phyloP scores from a whole-genome alignment of 1,284 basidiomycete species.

The Leucoagaricus sp. region DNA sequence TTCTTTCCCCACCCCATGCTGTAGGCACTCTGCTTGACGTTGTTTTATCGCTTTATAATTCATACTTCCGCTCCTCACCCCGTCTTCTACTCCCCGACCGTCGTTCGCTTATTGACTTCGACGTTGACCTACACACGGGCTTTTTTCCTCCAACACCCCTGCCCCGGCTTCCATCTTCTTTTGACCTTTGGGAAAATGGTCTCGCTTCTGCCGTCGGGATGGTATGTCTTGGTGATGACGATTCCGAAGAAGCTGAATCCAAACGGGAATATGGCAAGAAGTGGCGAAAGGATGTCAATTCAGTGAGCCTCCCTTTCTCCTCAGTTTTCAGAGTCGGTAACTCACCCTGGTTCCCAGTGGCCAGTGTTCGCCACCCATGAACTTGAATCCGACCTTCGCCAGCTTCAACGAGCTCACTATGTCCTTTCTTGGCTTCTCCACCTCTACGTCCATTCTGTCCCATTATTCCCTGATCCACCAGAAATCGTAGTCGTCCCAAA shows the following conservation, averaged over 20 bases:
- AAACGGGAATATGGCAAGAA: constrained; percentile 54
- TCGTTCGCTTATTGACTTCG: constrained; percentile 53
- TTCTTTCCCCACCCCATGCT: constrained; percentile 44
- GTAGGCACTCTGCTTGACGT: constrained; percentile 40
- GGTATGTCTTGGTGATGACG: constrained; percentile 65
- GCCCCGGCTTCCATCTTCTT: constrained; percentile 54
- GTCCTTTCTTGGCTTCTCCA: constrained; percentile 89
- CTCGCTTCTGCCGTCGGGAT: constrained; percentile 55
- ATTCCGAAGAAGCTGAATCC: constrained; percentile 45
- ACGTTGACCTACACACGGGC: constrained; percentile 79
- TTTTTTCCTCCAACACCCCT: constrained; percentile 83
- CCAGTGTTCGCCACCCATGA: constrained; percentile 60
- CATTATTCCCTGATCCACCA: constrained; percentile 35
- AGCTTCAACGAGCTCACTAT: constrained; percentile 83
- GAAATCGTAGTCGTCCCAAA: constrained; percentile 64
- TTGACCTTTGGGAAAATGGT: constrained; percentile 75
- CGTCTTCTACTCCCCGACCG: constrained; percentile 29
- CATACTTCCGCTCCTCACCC: constrained; percentile 31
- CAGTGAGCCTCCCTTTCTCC: constrained; percentile 46
- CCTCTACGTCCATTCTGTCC: constrained; percentile 86
- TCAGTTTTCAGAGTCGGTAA: constrained; percentile 16
- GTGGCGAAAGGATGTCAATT: constrained; percentile 69
- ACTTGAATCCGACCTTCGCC: constrained; percentile 55
- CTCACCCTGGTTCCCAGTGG: constrained; percentile 50
- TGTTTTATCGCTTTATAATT: constrained; percentile 39